A percentile compares a stretch with the other conserved stretches of the same genome.
Evolutionary conservation across 1,139 yeast genomes (phyloP).

Genomic region (Debaryomycetaceae sp.): DNA sequence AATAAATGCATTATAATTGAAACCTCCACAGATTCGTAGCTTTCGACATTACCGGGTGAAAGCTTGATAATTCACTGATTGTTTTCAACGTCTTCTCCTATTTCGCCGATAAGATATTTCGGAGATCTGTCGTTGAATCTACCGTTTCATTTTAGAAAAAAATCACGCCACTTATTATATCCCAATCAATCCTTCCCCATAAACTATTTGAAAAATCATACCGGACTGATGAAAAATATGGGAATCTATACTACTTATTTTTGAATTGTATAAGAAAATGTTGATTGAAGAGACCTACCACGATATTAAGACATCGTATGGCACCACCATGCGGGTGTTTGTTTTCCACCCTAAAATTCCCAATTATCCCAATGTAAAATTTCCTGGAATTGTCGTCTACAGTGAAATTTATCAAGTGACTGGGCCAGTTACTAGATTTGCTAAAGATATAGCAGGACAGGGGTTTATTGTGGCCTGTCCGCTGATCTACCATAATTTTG

Average conservation of each 20-base stretch:
- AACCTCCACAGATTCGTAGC: no score
- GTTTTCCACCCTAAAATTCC: conserved; percentile 67
- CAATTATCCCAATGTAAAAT: conserved; percentile 70
- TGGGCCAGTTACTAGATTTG: conserved; percentile 76
- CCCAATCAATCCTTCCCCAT: no score
- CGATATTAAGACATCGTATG: conserved; percentile 64
- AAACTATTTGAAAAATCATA: no score
- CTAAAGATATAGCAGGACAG: conserved; percentile 74
- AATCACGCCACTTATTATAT: no score
- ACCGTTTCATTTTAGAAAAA: no score
- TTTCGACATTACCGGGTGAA: no score
- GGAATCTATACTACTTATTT: no score
- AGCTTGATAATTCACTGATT: no score
- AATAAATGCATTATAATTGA: no score
- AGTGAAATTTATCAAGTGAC: conserved; percentile 82
- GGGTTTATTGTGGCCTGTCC: conserved; percentile 80
- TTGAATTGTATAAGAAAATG: conserved; percentile 40
- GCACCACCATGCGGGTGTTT: conserved; percentile 65
- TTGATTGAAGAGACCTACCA: conserved; percentile 62
- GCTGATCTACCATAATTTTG: conserved; percentile 74
- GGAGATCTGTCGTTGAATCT: no score
- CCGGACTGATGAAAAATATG: not conserved
- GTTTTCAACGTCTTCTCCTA: no score
- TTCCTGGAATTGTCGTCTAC: conserved; percentile 77
- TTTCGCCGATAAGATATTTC: no score